Conservation (phyloP, 2,329 filamentous ascomycete species). For the Penicillium sp. region DNA sequence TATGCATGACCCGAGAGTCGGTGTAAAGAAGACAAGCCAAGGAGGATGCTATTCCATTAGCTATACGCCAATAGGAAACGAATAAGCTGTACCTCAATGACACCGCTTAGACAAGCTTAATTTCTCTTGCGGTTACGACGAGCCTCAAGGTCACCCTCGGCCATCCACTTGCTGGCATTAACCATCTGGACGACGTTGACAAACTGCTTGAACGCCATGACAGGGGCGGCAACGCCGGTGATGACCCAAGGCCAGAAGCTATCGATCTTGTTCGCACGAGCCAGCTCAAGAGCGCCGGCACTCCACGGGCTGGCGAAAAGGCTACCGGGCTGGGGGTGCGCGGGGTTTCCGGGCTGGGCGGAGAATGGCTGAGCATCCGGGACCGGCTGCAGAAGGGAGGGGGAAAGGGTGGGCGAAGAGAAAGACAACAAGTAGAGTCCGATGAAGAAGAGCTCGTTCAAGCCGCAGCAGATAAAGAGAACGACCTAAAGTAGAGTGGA, state of each 20-base stretch:
- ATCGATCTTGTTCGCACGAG: conserved; percentile 90
- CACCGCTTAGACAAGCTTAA: conserved; percentile 14
- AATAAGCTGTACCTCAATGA: background rate
- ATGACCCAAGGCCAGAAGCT: conserved; percentile 76
- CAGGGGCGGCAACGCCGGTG: conserved; percentile 73
- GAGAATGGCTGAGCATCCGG: conserved; percentile 56
- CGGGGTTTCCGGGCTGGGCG: conserved; percentile 65
- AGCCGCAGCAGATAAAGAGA: conserved; percentile 82
- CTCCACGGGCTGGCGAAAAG: conserved; percentile 89
- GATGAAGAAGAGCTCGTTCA: conserved; percentile 98
- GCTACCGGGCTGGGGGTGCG: conserved; percentile 66
- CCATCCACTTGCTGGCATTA: conserved; percentile 88
- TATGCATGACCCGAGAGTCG: conserved; percentile 27
- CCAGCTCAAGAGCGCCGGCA: conserved; percentile 87
- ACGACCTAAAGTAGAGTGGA: conserved; percentile 62
- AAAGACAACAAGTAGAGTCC: conserved; percentile 97
- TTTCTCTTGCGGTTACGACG: conserved; percentile 54
- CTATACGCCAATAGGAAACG: background rate
- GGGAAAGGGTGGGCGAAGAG: conserved; percentile 84
- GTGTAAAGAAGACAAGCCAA: conserved; percentile 12
- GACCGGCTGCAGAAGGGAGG: conserved; percentile 70
- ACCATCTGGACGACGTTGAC: conserved; percentile 94
- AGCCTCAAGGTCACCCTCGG: conserved; percentile 72
- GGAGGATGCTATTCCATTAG: background rate
- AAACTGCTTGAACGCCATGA: conserved; percentile 89